Evolutionary conservation across 371 early-diverging fungal genomes (phyloP), one percentile per base, ranked within the genome.

Genomic region (Enterocytospora artemiae): DNA sequence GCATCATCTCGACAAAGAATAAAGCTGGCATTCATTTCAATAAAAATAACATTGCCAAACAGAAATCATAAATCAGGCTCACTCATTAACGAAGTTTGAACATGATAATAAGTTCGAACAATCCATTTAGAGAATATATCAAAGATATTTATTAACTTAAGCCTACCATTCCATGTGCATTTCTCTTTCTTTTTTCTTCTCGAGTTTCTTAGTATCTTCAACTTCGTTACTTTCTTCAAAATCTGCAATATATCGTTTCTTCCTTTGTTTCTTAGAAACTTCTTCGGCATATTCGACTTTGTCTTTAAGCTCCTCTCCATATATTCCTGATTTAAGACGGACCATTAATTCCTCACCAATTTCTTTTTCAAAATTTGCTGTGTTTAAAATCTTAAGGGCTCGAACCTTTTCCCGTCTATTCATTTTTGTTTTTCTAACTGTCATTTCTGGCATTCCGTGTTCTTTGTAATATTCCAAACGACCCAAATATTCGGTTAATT

Each of bases 311-410:
- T 63, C 86, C 88, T 74, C 66, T 3, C 82, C 84, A 60, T 84
- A 85, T 12, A 84, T 76, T 71, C 93, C 94, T 75, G 79, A 84
- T 82, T 89, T 88, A 63, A 95, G 81, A 65, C 98, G 83, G 61
- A 88, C 86, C 69, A 96, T 79, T 63, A 97, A 80, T 80, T 97
- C 96, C 81, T 91, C 90, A 72, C 95, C 93, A 70, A 97, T 90
- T 7, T 87, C 81, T 78, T 87, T 85, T 60, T 96, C 94, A 67
- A 96, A 82, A 63, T 89, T 83, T 22, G 95, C 90, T 1, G 90
- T 92, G 0, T 85, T 85, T 69, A 90, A 87, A 2, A 93, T 93
- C 75, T 91, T 88, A 52, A 83, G 80, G 76, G 94, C 96, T 60
- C 93, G 81, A 22, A 84, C 81, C 39, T 84, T 81, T 76, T 94